Base-by-base conservation (phyloP, 371 early-diverging fungal genomes). In the Dinochytrium kinnereticum region DNA sequence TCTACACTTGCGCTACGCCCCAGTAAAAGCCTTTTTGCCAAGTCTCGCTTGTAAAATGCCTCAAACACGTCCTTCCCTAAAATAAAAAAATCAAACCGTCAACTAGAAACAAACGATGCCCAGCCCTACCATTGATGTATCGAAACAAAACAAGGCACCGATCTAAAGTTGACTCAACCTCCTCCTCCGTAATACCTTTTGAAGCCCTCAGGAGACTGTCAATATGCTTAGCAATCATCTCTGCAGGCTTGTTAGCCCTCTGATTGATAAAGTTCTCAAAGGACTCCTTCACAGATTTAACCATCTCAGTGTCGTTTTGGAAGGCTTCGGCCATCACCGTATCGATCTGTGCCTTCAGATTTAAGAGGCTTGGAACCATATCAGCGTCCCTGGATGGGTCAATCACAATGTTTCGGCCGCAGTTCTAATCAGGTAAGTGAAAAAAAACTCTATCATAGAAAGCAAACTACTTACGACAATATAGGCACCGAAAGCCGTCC, bases 61-160 rank as follows among this genome's bases (percentile, higher is more conserved):
- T 98, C 98, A 80, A 99, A 99, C 19, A 94, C 87, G 80, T 97
- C 97, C 78, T 97, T 98, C 68, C 92, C 85, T 82, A 24, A 31
- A 2, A 59, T 39, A 39, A 50, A n/a, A n/a, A n/a, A 34, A 34
- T 34, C 36, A 34, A 34, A 10, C 7, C n/a, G n/a, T n/a, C n/a
- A n/a, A n/a, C n/a, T n/a, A n/a, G n/a, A n/a, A n/a, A n/a, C n/a
- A n/a, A n/a, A n/a, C n/a, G n/a, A n/a, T n/a, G n/a, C n/a, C n/a
- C n/a, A n/a, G n/a, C n/a, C 36, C 34, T 39, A 79, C 82, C 93
- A 77, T 94, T 91, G 59, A 97, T 90, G 69, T 90, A 94, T 19
- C 97, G 86, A 81, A 99, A 98, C 37, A 99, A 76, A 21, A 85
- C 86, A 44, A 99, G 73, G 1, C 92, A 86, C 21, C 87, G 81